A percentile compares a stretch with the other conserved stretches of the same genome.
Evolutionary conservation across 805 yeast species (phyloP).

Genomic region (Candida orba): DNA sequence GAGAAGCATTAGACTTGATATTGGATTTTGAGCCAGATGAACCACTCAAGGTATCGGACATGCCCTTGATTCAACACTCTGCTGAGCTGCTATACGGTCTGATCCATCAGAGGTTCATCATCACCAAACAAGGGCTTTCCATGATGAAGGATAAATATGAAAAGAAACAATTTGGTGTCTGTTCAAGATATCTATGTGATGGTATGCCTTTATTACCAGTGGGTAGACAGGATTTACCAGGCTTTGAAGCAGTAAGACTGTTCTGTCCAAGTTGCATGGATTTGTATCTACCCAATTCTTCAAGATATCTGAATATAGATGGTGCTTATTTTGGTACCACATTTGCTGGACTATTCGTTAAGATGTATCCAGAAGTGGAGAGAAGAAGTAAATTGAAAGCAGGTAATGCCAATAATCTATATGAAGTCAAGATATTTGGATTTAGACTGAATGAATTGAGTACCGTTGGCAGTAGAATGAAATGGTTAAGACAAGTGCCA

Average conservation of each 20-base stretch:
- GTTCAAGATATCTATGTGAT: conserved; percentile 86
- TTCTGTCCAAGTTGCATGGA: conserved; percentile 95
- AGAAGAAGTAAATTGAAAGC: conserved; percentile 37
- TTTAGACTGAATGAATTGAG: conserved; percentile 73
- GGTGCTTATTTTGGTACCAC: conserved; percentile 97
- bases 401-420: conserved; percentile 27
- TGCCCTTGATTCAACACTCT: conserved; percentile 75
- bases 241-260: conserved; percentile 83
- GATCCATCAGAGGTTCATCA: conserved; percentile 86
- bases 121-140: conserved; percentile 83
- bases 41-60: conserved; percentile 54
- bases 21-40: conserved; percentile 63
- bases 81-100: conserved; percentile 92
- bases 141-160: conserved; percentile 93
- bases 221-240: conserved; percentile 86
- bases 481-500: conserved; percentile 85
- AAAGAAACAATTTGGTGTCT: conserved; percentile 79
- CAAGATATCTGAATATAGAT: conserved; percentile 83
- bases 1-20: conserved; percentile 87
- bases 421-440: conserved; percentile 78
- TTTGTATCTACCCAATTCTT: conserved; percentile 77
- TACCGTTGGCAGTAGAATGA: conserved; percentile 87
- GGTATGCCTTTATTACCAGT: conserved; percentile 87
- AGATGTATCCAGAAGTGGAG: conserved; percentile 87
- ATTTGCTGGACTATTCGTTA: conserved; percentile 86